These are phyloP conservation scores for Cladophialophora bantiana DNA, from an alignment of 2,329 filamentous ascomycete species.

Conservation along the genomic window DNA sequence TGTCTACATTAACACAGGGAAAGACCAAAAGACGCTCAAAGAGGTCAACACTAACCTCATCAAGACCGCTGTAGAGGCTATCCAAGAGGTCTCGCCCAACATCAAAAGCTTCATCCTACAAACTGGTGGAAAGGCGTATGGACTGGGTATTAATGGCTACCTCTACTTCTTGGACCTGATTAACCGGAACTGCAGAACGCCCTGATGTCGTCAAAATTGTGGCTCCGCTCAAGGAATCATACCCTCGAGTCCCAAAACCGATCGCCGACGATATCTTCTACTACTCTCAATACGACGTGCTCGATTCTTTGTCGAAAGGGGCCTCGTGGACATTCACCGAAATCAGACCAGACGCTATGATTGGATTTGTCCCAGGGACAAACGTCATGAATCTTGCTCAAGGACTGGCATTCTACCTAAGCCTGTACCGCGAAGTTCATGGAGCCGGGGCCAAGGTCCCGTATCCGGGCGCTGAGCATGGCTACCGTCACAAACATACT, in stretches of 20 bases:
- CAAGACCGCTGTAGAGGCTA: constrained; percentile 47
- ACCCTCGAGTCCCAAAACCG: constrained; percentile 42
- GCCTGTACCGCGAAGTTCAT: constrained; percentile 43
- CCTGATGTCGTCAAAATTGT: constrained; percentile 44
- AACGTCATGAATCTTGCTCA: constrained; percentile 44
- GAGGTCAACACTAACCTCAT: constrained; percentile 49
- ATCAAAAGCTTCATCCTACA: constrained; percentile 47
- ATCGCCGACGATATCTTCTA: constrained; percentile 45
- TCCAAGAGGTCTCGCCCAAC: constrained; percentile 42
- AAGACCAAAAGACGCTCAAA: constrained; percentile 39
- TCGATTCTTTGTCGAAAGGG: constrained; percentile 38
- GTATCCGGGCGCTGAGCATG: constrained; percentile 41
- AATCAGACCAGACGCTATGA: constrained; percentile 45
- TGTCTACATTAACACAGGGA: constrained; percentile 36
- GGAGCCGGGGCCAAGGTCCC: constrained; percentile 38
- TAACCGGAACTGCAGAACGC: constrained; percentile 39
- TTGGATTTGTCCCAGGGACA: constrained; percentile 45
- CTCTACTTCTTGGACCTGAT: too few species aligned
- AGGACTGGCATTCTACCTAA: constrained; percentile 45
- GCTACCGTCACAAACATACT: constrained; percentile 40
- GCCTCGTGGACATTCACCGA: constrained; percentile 48
- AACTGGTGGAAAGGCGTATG: constrained; percentile 51
- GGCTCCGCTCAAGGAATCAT: constrained; percentile 44
- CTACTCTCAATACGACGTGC: constrained; percentile 42
- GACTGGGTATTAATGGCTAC: constrained; percentile 38